phyloP scores from a whole-genome alignment of 768 basidiomycete genomes.

The Leccinum uliginosum region DNA sequence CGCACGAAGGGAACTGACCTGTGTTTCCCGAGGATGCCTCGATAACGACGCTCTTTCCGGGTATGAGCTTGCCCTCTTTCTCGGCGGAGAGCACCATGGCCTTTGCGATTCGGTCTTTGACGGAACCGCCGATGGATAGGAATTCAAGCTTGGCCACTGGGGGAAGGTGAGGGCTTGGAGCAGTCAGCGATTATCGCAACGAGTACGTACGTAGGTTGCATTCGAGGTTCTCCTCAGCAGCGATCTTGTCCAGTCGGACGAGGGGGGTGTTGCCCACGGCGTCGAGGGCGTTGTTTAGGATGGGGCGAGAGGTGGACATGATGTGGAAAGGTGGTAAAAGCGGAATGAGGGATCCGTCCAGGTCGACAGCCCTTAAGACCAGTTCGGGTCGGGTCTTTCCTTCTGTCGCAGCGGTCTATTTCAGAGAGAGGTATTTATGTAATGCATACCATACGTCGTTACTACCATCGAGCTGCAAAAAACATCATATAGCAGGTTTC shows the following conservation, averaged over 20 bases:
- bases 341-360: neutral
- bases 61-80: conserved; percentile 75
- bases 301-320: conserved; percentile 35
- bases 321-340: neutral
- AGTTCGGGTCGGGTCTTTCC: conserved; percentile 10
- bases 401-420: neutral
- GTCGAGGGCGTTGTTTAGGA: conserved; percentile 76
- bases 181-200: neutral
- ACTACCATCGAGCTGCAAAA: neutral
- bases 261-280: conserved; percentile 92
- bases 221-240: conserved; percentile 65
- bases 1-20: conserved; percentile 44
- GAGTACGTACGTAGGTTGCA: conserved; percentile 80
- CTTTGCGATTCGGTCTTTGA: conserved; percentile 96
- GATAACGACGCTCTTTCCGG: conserved; percentile 87
- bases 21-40: conserved; percentile 96
- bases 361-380: conserved; percentile 1
- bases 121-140: conserved; percentile 86
- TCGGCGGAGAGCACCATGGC: conserved; percentile 97
- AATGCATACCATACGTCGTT: neutral
- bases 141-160: conserved; percentile 91
- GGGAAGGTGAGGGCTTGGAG: neutral
- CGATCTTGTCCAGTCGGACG: conserved; percentile 78
- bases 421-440: neutral
- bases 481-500: too few relatives aligned